These are phyloP conservation scores for Penicillium macrosclerotiorum DNA, from an alignment of 495 filamentous ascomycete species.

Conservation along the genomic window DNA sequence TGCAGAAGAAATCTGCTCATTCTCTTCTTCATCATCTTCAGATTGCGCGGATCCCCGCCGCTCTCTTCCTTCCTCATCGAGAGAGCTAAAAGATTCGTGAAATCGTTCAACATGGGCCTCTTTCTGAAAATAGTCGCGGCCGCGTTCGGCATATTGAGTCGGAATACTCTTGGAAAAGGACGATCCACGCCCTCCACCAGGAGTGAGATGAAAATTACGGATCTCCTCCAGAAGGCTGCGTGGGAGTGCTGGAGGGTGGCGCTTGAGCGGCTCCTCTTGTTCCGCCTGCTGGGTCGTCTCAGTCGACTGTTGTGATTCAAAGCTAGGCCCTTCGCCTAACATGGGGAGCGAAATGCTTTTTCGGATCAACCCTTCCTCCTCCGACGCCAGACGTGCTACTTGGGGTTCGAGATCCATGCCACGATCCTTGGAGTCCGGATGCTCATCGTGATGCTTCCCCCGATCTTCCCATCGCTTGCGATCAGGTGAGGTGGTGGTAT, in stretches of 20 bases:
- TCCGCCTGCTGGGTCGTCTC: constrained; percentile 9
- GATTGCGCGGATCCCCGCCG: constrained; percentile 44
- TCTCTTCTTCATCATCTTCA: constrained; percentile 80
- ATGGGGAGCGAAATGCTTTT: constrained; percentile 37
- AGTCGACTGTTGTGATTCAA: constrained; percentile 11
- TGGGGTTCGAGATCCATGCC: constrained; percentile 17
- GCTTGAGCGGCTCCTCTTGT: constrained; percentile 27
- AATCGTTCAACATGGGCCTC: constrained; percentile 19
- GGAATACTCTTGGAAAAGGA: constrained; percentile 58
- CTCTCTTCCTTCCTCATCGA: constrained; percentile 28
- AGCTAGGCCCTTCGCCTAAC: constrained; percentile 25
- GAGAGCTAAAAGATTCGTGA: constrained; percentile 22
- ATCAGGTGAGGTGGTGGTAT: constrained; percentile 61
- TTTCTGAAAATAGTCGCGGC: constrained; percentile 30
- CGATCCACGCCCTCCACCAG: constrained; percentile 47
- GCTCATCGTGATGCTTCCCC: constrained; percentile 26
- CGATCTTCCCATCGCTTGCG: constrained; percentile 43
- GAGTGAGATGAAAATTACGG: constrained; percentile 57
- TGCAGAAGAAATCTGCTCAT: constrained; percentile 93
- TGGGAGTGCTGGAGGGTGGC: constrained; percentile 35
- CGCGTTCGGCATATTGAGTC: constrained; percentile 39
- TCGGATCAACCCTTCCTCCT: constrained; percentile 21
- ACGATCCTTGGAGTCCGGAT: constrained; percentile 10
- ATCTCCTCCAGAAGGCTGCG: constrained; percentile 61
- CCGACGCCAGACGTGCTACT: constrained; percentile 1